Percentiles rank a stretch among this genome's conserved stretches.
phyloP scores from a whole-genome alignment of 2,329 filamentous ascomycete species.

The Aspergillus sp. region DNA sequence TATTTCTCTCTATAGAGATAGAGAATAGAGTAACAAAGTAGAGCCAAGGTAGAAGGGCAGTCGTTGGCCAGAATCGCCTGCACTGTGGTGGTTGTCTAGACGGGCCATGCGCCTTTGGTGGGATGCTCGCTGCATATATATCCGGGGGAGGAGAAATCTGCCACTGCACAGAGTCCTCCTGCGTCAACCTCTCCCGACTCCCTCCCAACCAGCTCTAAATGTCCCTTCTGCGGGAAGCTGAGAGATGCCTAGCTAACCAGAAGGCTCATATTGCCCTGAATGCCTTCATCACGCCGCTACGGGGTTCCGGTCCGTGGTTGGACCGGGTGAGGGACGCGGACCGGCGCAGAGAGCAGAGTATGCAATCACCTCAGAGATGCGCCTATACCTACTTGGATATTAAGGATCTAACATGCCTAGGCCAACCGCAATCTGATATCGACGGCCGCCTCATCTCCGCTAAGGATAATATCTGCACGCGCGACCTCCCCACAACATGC shows the following conservation, averaged over 20 bases:
- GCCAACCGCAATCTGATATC: constrained; percentile 27
- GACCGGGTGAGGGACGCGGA: constrained; percentile 32
- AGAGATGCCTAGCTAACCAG: constrained; percentile 36
- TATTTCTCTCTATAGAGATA: too few species aligned
- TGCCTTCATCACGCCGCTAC: constrained; percentile 34
- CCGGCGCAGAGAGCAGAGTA: constrained; percentile 28
- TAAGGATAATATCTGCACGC: constrained; percentile 70
- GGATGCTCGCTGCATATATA: too few species aligned
- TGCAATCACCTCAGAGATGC: not conserved
- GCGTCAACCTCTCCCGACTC: not conserved
- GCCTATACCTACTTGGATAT: not conserved
- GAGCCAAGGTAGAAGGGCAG: too few species aligned
- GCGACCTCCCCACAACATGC: constrained; percentile 66
- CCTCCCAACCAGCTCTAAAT: constrained; percentile 15
- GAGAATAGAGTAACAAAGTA: too few species aligned
- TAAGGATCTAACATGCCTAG: constrained; percentile 11
- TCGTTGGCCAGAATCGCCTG: too few species aligned
- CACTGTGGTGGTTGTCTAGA: too few species aligned
- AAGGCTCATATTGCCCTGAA: constrained; percentile 28
- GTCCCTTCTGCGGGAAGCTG: constrained; percentile 38
- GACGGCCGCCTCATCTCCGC: constrained; percentile 51
- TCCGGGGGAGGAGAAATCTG: not conserved
- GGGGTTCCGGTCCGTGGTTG: constrained; percentile 25
- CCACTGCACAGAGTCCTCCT: too few species aligned
- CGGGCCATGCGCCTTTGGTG: too few species aligned